Conservation (phyloP, 2,329 filamentous ascomycete genomes). For the Dothideomycetes sp. region DNA sequence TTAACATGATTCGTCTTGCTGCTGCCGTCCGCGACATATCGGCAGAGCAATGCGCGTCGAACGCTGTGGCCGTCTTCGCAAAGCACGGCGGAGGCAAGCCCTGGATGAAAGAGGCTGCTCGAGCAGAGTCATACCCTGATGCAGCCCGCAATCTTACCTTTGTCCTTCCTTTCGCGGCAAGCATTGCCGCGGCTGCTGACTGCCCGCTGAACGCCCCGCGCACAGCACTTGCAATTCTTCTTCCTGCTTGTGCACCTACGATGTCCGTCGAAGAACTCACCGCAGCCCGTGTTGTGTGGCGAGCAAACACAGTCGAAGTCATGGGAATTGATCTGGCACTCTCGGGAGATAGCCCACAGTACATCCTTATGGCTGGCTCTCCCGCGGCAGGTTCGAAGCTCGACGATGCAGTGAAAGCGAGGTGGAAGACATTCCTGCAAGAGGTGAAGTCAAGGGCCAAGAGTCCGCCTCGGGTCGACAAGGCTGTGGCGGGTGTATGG, state of each 20-base stretch:
- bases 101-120: neutral
- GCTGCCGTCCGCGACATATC: neutral
- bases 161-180: neutral
- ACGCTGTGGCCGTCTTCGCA: neutral
- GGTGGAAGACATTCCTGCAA: neutral
- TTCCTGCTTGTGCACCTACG: neutral
- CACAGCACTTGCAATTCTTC: neutral
- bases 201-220: neutral
- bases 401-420: neutral
- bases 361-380: neutral
- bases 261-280: neutral
- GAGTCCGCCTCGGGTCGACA: neutral
- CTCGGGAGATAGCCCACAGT: neutral
- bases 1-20: neutral
- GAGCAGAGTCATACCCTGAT: neutral
- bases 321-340: neutral
- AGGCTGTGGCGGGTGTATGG: neutral
- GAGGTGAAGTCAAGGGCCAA: neutral
- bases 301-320: neutral
- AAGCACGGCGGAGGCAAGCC: neutral
- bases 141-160: neutral
- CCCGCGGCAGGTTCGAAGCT: neutral
- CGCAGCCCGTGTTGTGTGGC: neutral
- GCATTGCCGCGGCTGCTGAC: neutral
- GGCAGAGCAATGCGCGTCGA: neutral